A percentile compares a stretch with the other conserved stretches of the same genome.
Evolutionary conservation across 108 stramenopile species (phyloP).

Genomic region (Cyclotella choctawhatcheeana): DNA sequence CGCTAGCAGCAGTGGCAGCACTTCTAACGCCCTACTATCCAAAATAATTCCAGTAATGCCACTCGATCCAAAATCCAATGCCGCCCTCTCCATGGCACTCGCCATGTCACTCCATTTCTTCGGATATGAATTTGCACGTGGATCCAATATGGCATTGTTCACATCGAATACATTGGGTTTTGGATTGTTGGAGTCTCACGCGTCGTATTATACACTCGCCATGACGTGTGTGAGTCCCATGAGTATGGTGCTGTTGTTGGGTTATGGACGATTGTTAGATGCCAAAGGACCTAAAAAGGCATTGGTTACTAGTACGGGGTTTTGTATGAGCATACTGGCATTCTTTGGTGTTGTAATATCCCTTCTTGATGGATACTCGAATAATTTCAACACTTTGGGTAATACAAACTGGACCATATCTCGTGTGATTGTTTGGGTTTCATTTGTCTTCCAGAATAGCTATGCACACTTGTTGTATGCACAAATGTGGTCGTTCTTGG

Average conservation of each 20-base stretch:
- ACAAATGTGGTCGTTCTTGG: conserved; percentile 89
- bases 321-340: conserved; percentile 54
- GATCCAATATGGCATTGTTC: conserved; percentile 74
- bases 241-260: conserved; percentile 59
- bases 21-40: too few species aligned
- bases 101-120: conserved; percentile 82
- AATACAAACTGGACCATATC: conserved; percentile 26
- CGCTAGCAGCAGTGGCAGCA: too few species aligned
- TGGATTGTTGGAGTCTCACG: conserved; percentile 28
- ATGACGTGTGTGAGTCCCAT: conserved; percentile 79
- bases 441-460: conserved; percentile 81
- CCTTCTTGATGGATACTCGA: conserved; percentile 33
- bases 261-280: conserved; percentile 64
- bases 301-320: conserved; percentile 54
- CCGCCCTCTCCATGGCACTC: conserved; percentile 57
- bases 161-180: conserved; percentile 80
- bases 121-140: conserved; percentile 78
- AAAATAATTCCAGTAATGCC: too few species aligned
- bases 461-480: conserved; percentile 81
- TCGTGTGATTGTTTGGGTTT: conserved; percentile 59
- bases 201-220: conserved; percentile 74
- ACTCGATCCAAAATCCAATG: not conserved
- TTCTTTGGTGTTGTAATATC: conserved; percentile 46
- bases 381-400: conserved; percentile 10
- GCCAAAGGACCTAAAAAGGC: conserved; percentile 74